These are phyloP conservation scores for Trichosporon asahii DNA, from an alignment of 1,284 basidiomycete species.

Conservation along the genomic window DNA sequence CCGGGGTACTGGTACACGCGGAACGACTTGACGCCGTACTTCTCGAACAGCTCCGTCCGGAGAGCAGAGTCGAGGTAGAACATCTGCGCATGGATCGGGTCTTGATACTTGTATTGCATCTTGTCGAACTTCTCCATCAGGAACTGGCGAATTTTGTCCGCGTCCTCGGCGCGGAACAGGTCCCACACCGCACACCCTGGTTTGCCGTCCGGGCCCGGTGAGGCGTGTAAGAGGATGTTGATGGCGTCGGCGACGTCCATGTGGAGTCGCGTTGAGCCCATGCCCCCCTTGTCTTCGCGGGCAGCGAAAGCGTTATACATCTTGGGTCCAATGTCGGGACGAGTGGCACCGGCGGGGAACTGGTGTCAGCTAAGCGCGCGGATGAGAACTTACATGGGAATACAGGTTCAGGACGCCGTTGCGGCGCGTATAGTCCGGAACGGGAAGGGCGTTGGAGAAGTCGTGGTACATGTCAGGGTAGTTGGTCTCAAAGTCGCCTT, in stretches of 20 bases:
- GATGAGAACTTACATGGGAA: slow-evolving; percentile 44
- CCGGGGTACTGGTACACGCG: slow-evolving; percentile 84
- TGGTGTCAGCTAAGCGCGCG: slow-evolving; percentile 55
- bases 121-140: slow-evolving; percentile 55
- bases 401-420: slow-evolving; percentile 85
- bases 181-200: slow-evolving; percentile 89
- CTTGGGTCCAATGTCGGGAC: slow-evolving; percentile 78
- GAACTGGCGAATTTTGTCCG: slow-evolving; percentile 71
- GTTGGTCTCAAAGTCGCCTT: slow-evolving; percentile 72
- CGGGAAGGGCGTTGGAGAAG: slow-evolving; percentile 75
- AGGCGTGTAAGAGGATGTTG: slow-evolving; percentile 82
- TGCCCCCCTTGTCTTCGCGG: slow-evolving; percentile 27
- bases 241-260: slow-evolving; percentile 96
- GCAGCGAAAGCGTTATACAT: slow-evolving; percentile 55
- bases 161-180: slow-evolving; percentile 77
- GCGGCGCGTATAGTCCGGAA: slow-evolving; percentile 79
- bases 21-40: slow-evolving; percentile 70
- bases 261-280: slow-evolving; percentile 68
- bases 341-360: slow-evolving; percentile 76
- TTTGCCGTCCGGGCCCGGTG: slow-evolving; percentile 60
- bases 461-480: slow-evolving; percentile 87
- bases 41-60: slow-evolving; percentile 65
- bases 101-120: slow-evolving; percentile 48
- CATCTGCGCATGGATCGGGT: slow-evolving; percentile 87
- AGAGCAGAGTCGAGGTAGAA: slow-evolving; percentile 75